phyloP scores from a whole-genome alignment of 1,284 basidiomycete species.

The Heterobasidion annosum region DNA sequence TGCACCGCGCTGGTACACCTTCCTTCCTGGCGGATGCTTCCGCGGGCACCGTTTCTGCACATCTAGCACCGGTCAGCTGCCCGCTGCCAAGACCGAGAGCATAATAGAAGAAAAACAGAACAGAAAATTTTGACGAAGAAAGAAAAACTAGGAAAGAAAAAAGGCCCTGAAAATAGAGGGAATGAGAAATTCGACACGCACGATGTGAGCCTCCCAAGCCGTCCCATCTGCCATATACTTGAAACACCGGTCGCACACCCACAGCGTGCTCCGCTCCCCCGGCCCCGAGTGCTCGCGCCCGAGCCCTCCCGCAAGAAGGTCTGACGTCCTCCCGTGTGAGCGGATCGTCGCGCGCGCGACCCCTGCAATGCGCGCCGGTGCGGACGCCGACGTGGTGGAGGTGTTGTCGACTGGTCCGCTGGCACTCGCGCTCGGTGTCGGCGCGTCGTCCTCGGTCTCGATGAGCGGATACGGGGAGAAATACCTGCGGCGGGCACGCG shows the following conservation, averaged over 20 bases:
- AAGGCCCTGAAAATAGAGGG: slow-evolving; percentile 3
- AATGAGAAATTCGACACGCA: slow-evolving; percentile 25
- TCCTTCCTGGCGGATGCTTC: slow-evolving; percentile 78
- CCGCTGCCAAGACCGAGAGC: background rate
- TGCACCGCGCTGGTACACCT: slow-evolving; percentile 87
- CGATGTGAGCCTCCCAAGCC: slow-evolving; percentile 69
- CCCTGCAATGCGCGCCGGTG: slow-evolving; percentile 30
- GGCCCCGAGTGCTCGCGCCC: slow-evolving; percentile 37
- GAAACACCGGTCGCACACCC: slow-evolving; percentile 92
- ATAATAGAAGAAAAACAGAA: background rate
- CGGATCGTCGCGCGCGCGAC: slow-evolving; percentile 38
- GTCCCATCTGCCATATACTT: slow-evolving; percentile 84
- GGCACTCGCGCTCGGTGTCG: background rate
- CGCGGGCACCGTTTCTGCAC: slow-evolving; percentile 62
- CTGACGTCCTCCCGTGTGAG: slow-evolving; percentile 60
- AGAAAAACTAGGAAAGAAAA: slow-evolving; percentile 7
- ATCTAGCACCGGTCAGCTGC: background rate
- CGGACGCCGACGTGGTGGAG: slow-evolving; percentile 24
- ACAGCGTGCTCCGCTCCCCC: slow-evolving; percentile 46
- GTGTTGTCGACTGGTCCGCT: no score
- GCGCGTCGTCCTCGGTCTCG: slow-evolving; percentile 44
- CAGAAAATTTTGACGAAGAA: no score
- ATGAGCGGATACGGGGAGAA: slow-evolving; percentile 81
- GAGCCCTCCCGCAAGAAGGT: slow-evolving; percentile 58
- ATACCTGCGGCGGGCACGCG: slow-evolving; percentile 50